Evolutionary conservation across 768 basidiomycete species (phyloP), one percentile per base, ranked within the genome.

Genomic region (Coprinopsis sp.): DNA sequence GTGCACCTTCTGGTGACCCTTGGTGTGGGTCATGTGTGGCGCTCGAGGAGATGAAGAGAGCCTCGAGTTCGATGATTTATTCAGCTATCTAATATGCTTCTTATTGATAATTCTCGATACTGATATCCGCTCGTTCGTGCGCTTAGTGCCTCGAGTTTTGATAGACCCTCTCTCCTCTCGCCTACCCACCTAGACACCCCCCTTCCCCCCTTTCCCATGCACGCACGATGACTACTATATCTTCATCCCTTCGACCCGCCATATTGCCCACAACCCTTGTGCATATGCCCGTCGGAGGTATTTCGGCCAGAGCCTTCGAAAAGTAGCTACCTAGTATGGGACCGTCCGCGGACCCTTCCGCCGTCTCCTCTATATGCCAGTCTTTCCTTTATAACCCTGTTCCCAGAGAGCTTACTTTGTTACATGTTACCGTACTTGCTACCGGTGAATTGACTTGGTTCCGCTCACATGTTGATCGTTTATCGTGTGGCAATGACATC

Each of bases 281-380:
- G 6, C 28, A 14, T 22, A 12, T 42, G 40, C 40, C 40, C 40
- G 30, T 30, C 40, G 40, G 40, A 29, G 27, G 40, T 42, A 42
- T 24, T 42, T 42, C 40, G 40, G 40, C 27, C 12, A 24, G 27
- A 42, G 22, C n/a, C 40, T 42, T 30, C 14, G 24, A 39, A 39
- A 39, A 39, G 37, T 39, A 39, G 37, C 37, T 39, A 39, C 37
- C 16, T 28, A n/a, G 24, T 30, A 10, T n/a, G 11, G 27, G 14
- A 6, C 28, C 22, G 5, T 8, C 19, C 27, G 18, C 38, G 11
- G 24, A 5, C 24, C 40, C 8, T 5, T n/a, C 40, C 40, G 40
- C 24, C 40, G 24, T 19, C 18, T 12, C 24, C 30, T 42, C n/a
- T n/a, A n/a, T n/a, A n/a, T n/a, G n/a, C n/a, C n/a, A n/a, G n/a